These are phyloP conservation scores for Schwanniomyces yamadae DNA, from an alignment of 805 yeast genomes.

Conservation along the genomic window DNA sequence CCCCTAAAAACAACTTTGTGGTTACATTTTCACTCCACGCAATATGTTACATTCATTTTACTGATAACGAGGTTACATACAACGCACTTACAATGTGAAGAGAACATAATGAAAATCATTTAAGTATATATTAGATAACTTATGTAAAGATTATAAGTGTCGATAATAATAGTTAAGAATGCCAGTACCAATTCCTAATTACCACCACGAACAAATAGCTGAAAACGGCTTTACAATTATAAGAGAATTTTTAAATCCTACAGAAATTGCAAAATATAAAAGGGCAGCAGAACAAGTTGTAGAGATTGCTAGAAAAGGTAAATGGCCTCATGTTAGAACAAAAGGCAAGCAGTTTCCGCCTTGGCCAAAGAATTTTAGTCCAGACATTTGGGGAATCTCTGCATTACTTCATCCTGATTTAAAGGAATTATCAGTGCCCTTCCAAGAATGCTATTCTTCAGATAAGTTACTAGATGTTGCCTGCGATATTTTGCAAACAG, in stretches of 20 bases:
- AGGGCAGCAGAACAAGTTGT: slow-evolving; percentile 39
- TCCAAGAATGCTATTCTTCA: slow-evolving; percentile 41
- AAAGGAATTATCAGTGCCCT: slow-evolving; percentile 32
- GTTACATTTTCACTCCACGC: background rate
- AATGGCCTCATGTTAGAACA: slow-evolving; percentile 50
- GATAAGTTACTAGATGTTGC: slow-evolving; percentile 40
- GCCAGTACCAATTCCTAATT: slow-evolving; percentile 3
- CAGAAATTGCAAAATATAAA: slow-evolving; percentile 36
- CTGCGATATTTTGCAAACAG: slow-evolving; percentile 43
- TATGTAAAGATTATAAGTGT: background rate
- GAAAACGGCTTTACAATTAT: slow-evolving; percentile 39
- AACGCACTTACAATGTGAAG: no score
- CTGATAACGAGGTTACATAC: background rate
- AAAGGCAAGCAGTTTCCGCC: slow-evolving; percentile 57
- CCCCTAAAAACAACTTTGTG: background rate
- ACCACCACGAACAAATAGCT: slow-evolving; percentile 36
- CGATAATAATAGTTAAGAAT: background rate
- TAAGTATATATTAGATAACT: no score
- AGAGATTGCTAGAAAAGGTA: slow-evolving; percentile 44
- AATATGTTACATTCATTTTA: slow-evolving; percentile 1
- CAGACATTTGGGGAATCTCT: slow-evolving; percentile 54
- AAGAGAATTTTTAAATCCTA: slow-evolving; percentile 37
- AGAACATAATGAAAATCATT: no score
- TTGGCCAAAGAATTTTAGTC: slow-evolving; percentile 51
- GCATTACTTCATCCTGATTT: slow-evolving; percentile 49